Conservation (phyloP, 768 basidiomycete genomes). For the Serpula lacrymans region DNA sequence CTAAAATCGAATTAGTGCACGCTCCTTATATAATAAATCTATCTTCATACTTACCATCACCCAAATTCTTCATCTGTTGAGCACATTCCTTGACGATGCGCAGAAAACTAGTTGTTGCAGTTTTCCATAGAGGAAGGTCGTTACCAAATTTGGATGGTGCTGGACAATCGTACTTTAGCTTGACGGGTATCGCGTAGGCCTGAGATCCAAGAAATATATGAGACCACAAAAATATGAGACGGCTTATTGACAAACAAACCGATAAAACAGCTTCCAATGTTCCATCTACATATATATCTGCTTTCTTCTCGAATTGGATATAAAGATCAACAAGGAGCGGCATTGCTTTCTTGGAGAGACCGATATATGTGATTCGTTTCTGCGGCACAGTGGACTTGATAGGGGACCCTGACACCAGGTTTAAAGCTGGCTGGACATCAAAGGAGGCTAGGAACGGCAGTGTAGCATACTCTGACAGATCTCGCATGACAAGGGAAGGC, state of each 20-base stretch:
- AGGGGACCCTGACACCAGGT: conserved; percentile 10
- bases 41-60: conserved; percentile 39
- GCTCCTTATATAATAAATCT: too few species aligned
- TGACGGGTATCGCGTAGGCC: conserved; percentile 90
- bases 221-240: neutral
- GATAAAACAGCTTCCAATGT: conserved; percentile 82
- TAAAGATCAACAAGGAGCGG: conserved; percentile 80
- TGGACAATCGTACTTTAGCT: conserved; percentile 94
- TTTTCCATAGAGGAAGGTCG: conserved; percentile 91
- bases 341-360: conserved; percentile 84
- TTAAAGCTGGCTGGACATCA: conserved; percentile 38
- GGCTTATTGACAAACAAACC: conserved; percentile 38
- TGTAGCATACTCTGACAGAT: conserved; percentile 81
- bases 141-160: conserved; percentile 83
- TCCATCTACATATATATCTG: conserved; percentile 71
- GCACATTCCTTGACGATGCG: conserved; percentile 68
- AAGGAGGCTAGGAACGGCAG: conserved; percentile 86
- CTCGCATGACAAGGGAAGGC: conserved; percentile 73
- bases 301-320: conserved; percentile 55
- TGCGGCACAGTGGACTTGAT: conserved; percentile 27
- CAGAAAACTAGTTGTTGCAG: conserved; percentile 80
- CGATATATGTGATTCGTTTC: conserved; percentile 84
- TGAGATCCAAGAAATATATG: conserved; percentile 21
- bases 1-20: conserved; percentile 29
- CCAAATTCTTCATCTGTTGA: conserved; percentile 46